Percentiles rank a stretch among this genome's conserved stretches.
Conservation (phyloP, 2,329 filamentous ascomycete genomes). For the Fusarium nelsonii region DNA sequence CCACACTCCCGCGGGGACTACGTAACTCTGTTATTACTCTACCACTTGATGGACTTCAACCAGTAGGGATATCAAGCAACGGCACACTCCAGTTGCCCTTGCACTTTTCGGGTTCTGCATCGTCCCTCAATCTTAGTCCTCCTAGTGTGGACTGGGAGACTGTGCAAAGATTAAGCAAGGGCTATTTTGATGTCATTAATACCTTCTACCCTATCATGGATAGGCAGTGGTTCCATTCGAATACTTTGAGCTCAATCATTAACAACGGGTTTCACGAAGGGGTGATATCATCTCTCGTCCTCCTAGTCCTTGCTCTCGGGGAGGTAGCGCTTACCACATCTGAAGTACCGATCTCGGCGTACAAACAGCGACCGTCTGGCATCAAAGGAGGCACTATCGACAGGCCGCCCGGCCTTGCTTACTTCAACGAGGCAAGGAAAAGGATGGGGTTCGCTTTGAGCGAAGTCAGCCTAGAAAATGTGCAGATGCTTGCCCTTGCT, state of each 20-base stretch:
- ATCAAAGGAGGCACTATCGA: conserved; percentile 63
- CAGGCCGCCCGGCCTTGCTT: conserved; percentile 66
- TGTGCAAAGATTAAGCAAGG: conserved; percentile 63
- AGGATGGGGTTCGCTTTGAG: conserved; percentile 69
- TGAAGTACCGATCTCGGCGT: conserved; percentile 59
- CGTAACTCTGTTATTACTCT: conserved; percentile 39
- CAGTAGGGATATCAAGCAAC: conserved; percentile 32
- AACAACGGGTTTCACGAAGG: conserved; percentile 61
- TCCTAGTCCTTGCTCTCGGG: conserved; percentile 70
- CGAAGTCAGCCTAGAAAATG: conserved; percentile 68
- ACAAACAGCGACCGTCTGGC: conserved; percentile 62
- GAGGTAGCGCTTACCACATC: conserved; percentile 67
- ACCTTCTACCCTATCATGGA: conserved; percentile 70
- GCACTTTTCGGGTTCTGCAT: conserved; percentile 34
- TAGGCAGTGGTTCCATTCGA: conserved; percentile 64
- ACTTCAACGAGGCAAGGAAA: conserved; percentile 72
- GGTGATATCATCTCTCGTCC: conserved; percentile 63
- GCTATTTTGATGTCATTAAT: conserved; percentile 72
- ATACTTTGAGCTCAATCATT: conserved; percentile 60
- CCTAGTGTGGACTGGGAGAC: conserved; percentile 59
- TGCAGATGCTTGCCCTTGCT: conserved; percentile 69
- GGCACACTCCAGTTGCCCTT: conserved; percentile 40
- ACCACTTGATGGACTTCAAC: conserved; percentile 43
- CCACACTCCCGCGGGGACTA: conserved; percentile 39
- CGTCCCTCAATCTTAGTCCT: conserved; percentile 30